These are phyloP conservation scores for Castanea sativa DNA, from an alignment of 306 rosid species.

Conservation along the genomic window DNA sequence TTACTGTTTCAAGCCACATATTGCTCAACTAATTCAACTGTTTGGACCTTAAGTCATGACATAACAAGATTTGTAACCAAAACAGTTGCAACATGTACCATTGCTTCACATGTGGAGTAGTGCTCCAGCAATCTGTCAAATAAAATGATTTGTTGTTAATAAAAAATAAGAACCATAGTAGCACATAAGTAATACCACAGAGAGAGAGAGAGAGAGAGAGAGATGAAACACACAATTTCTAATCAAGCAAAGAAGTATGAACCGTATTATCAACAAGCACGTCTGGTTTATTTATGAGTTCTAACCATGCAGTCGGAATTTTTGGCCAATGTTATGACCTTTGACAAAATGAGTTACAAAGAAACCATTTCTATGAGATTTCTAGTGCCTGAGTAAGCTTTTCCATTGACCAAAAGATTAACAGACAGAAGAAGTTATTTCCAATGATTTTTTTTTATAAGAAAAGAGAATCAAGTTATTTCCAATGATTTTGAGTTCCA, in stretches of 20 bases:
- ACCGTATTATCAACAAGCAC: not conserved
- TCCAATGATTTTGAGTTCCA: not conserved
- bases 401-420: not conserved
- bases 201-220: not conserved
- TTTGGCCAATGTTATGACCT: not conserved
- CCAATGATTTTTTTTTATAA: not conserved
- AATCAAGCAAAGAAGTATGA: not conserved
- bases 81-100: constrained; percentile 50
- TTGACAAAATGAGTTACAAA: no score
- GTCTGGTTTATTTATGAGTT: not conserved
- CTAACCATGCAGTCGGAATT: not conserved
- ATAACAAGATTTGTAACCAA: constrained; percentile 4
- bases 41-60: not conserved
- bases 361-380: not conserved
- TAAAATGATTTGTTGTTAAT: constrained; percentile 22
- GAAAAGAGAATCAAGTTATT: not conserved
- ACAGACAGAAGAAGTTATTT: not conserved
- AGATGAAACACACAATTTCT: not conserved
- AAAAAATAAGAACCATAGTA: constrained; percentile 6
- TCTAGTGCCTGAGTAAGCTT: not conserved
- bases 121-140: constrained; percentile 88
- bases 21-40: not conserved
- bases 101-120: constrained; percentile 61
- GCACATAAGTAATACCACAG: not conserved
- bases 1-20: not conserved